Base-by-base conservation (phyloP, 805 yeast species). In the Zygosaccharomyces bailii region DNA sequence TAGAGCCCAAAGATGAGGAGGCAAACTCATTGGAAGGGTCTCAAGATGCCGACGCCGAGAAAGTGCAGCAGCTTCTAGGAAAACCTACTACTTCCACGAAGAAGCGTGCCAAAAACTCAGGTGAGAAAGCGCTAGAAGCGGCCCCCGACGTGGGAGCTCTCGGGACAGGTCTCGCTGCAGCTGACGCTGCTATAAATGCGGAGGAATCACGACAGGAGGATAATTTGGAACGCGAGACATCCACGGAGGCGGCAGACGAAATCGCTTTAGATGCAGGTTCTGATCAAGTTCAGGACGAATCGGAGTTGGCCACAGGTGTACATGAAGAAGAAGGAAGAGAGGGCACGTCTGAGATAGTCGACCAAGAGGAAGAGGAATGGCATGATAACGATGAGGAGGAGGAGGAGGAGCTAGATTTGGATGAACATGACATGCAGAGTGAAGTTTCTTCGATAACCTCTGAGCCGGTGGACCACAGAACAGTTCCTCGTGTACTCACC, bases 401-500 rank as follows among this genome's bases (percentile, higher is more conserved):
- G 42, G 37, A 41, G 35, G 18, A 42, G 9, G 2, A n/a, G 9
- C 14, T 25, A 13, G 30, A 17, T 5, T 16, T 37, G 5, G 48
- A 34, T 16, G 36, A 27, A 1, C 34, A 39, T 8, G 43, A 40
- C 13, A 34, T 41, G n/a, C 33, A 37, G 23, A 40, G 46, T 11
- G 38, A 30, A 2, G 48, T 37, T 13, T 24, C 43, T 23, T 35
- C 43, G 14, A 23, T 37, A 9, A 25, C 19, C 13, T 37, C 40
- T 13, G 30, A 36, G 18, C 58, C 58, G 8, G 41, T 42, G 11
- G 51, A 45, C 16, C 36, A 43, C 29, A 40, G 23, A 32, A 32
- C 39, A 6, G 52, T 49, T 3, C 59, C 59, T 4, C 50, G 50
- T 25, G 40, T 37, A 29, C 55, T 55, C 11, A 46, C 53, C 13